A percentile compares a stretch with the other conserved stretches of the same genome.
These are phyloP conservation scores for Dendrocalamus latiflorus DNA, from an alignment of 202 grass and related monocot species.

Conservation along the genomic window DNA sequence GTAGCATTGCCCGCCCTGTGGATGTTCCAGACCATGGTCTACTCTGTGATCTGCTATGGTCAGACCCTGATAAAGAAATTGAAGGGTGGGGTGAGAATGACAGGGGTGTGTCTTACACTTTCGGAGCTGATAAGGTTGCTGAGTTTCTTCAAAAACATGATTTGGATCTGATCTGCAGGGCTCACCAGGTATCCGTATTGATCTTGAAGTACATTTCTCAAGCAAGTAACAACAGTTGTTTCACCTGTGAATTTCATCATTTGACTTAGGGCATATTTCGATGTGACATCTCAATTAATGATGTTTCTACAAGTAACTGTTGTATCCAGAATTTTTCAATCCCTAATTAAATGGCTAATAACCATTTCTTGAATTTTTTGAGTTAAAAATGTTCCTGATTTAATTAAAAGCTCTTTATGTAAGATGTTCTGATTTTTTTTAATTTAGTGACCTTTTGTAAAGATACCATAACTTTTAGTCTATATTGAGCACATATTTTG, in stretches of 20 bases:
- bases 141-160: constrained; percentile 82
- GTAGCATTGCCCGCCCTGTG: constrained; percentile 64
- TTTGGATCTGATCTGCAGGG: constrained; percentile 82
- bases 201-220: background rate
- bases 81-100: constrained; percentile 96
- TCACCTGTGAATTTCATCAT: background rate
- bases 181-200: constrained; percentile 61
- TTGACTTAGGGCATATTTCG: background rate
- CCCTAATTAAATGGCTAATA: background rate
- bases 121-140: constrained; percentile 66
- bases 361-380: background rate
- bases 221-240: constrained; percentile 6
- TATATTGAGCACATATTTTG: background rate
- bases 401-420: background rate
- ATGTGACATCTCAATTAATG: no score
- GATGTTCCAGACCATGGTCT: constrained; percentile 90
- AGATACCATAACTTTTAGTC: background rate
- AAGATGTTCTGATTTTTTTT: background rate
- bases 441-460: background rate
- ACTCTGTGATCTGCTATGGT: constrained; percentile 86
- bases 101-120: constrained; percentile 82
- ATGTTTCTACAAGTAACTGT: background rate
- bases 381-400: background rate
- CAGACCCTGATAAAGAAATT: constrained; percentile 85
- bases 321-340: background rate